Conservation (phyloP, 2,329 filamentous ascomycete genomes). For the Claviceps sp. region DNA sequence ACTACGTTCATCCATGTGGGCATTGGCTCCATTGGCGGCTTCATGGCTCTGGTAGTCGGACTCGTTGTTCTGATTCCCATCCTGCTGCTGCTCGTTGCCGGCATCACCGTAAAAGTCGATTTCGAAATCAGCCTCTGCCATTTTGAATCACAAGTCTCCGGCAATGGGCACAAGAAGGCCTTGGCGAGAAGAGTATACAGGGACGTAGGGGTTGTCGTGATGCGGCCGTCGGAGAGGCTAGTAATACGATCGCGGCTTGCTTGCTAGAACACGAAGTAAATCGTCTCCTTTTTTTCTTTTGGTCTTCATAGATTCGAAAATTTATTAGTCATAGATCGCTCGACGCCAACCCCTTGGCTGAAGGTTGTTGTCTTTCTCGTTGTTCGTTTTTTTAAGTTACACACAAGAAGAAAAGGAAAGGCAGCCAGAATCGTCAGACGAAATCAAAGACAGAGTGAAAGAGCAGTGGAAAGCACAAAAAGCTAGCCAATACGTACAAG, state of each 20-base stretch:
- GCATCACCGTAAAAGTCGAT: slow-evolving; percentile 59
- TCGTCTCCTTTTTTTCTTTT: background rate
- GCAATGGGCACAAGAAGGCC: background rate
- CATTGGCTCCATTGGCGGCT: slow-evolving; percentile 26
- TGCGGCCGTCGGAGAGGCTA: background rate
- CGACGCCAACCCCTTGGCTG: background rate
- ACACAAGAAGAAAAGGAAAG: background rate
- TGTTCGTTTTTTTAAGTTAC: slow-evolving; percentile 1
- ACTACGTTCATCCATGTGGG: slow-evolving; percentile 16
- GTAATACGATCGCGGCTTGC: background rate
- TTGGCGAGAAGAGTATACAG: background rate
- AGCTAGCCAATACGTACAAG: slow-evolving; percentile 42
- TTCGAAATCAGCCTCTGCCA: slow-evolving; percentile 60
- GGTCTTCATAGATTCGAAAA: background rate
- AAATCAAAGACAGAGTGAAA: slow-evolving; percentile 14
- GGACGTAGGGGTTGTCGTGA: background rate
- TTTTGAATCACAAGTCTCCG: slow-evolving; percentile 19
- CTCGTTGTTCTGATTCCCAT: slow-evolving; percentile 25
- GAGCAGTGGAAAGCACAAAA: slow-evolving; percentile 23
- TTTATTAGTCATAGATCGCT: slow-evolving; percentile 4
- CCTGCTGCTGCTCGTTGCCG: slow-evolving; percentile 28
- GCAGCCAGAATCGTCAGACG: slow-evolving; percentile 3
- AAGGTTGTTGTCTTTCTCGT: background rate
- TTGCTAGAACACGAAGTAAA: background rate
- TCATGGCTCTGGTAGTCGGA: slow-evolving; percentile 9